These are phyloP conservation scores for Lasiosphaeria miniovina DNA, from an alignment of 495 filamentous ascomycete genomes.

Conservation along the genomic window DNA sequence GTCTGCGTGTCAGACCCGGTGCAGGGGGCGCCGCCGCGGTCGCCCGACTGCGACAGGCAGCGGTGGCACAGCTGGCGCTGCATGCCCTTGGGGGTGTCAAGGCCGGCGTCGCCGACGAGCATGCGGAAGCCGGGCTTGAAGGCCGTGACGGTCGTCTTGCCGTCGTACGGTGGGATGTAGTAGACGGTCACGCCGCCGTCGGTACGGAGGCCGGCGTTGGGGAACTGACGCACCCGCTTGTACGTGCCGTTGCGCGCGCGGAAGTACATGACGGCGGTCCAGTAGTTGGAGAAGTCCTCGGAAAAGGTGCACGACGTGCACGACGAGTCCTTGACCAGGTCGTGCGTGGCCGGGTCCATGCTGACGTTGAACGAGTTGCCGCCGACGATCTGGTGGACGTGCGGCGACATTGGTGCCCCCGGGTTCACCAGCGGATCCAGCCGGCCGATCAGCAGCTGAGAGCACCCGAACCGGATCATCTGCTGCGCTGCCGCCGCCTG, in stretches of 20 bases:
- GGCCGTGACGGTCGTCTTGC: constrained; percentile 41
- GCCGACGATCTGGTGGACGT: constrained; percentile 43
- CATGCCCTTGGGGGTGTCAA: constrained; percentile 27
- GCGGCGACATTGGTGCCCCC: constrained; percentile 32
- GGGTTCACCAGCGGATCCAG: constrained; percentile 42
- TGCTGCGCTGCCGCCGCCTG: constrained; percentile 29
- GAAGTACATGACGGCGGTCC: constrained; percentile 46
- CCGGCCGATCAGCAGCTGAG: constrained; percentile 39
- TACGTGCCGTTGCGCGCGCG: constrained; percentile 42
- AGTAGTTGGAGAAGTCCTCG: constrained; percentile 48
- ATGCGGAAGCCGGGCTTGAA: constrained; percentile 45
- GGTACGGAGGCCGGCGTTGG: constrained; percentile 39
- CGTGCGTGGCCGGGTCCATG: constrained; percentile 35
- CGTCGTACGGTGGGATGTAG: constrained; percentile 48
- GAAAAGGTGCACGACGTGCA: constrained; percentile 42
- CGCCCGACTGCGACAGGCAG: constrained; percentile 39
- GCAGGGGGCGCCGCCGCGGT: constrained; percentile 46
- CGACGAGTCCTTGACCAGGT: constrained; percentile 35
- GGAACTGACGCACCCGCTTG: constrained; percentile 43
- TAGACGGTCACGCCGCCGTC: constrained; percentile 47
- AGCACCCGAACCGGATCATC: constrained; percentile 46
- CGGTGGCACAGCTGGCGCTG: constrained; percentile 43
- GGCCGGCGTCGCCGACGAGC: constrained; percentile 36
- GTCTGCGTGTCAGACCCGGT: constrained; percentile 43
- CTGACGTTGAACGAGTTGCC: constrained; percentile 41